phyloP scores from a whole-genome alignment of 257 asterid species.

The Gynochthodes officinalis region DNA sequence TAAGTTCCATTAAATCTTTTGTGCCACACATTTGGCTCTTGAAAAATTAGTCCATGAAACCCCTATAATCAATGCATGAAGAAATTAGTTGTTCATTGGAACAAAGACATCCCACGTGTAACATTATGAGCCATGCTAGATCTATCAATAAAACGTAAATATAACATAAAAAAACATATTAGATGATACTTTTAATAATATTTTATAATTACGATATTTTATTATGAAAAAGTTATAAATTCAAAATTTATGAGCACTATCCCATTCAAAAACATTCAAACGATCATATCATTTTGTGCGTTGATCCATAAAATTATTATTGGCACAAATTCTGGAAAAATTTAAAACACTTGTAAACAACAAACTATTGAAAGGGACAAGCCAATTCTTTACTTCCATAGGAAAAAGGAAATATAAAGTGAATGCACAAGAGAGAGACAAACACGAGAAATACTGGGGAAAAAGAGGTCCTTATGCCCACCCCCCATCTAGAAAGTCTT shows the following conservation, averaged over 20 bases:
- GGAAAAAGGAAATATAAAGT: slow-evolving; percentile 8
- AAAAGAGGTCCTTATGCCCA: slow-evolving; percentile 27
- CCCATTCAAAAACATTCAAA: background rate
- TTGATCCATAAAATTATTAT: background rate
- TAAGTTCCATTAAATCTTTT: background rate
- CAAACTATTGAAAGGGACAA: slow-evolving; percentile 8
- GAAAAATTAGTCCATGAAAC: background rate
- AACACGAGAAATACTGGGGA: slow-evolving; percentile 33
- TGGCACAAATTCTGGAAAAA: background rate
- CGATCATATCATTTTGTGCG: background rate
- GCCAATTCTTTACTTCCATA: slow-evolving; percentile 24
- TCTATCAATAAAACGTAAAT: background rate
- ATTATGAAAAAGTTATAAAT: background rate
- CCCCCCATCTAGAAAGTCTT: slow-evolving; percentile 47
- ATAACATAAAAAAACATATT: no score
- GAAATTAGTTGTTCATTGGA: background rate
- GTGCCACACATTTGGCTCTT: background rate
- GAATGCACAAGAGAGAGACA: slow-evolving; percentile 27
- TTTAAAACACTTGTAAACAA: background rate
- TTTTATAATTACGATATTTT: no score
- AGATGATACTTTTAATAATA: no score
- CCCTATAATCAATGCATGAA: background rate
- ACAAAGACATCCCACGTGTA: background rate
- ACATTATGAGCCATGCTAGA: background rate
- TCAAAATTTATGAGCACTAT: no score